Evolutionary conservation across 345 rosid genomes (phyloP).

Genomic region (Angophora floribunda): DNA sequence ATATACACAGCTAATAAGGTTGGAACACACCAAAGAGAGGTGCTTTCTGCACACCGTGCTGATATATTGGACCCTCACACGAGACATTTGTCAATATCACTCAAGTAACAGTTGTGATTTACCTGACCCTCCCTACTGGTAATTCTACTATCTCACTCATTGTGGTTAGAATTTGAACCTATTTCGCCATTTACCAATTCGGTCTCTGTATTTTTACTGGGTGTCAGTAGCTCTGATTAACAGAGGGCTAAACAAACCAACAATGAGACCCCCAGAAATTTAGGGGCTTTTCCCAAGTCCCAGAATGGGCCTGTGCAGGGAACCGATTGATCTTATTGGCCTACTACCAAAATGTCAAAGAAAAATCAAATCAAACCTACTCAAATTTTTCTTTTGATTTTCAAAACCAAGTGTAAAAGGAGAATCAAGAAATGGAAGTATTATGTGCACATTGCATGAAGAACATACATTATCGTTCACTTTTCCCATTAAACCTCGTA

Average conservation of each 20-base stretch:
- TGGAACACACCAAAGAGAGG: neutral
- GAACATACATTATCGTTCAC: neutral
- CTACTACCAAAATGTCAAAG: neutral
- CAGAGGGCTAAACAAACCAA: neutral
- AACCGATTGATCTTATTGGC: neutral
- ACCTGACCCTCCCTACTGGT: neutral
- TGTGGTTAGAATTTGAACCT: neutral
- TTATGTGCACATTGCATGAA: neutral
- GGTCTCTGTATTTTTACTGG: neutral
- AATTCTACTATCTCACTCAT: neutral
- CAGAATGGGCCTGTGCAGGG: neutral
- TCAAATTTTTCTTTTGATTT: neutral
- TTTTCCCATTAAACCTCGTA: neutral
- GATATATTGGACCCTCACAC: neutral
- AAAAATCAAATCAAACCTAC: neutral
- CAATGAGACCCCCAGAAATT: neutral
- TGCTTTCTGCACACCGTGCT: neutral
- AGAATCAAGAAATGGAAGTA: neutral
- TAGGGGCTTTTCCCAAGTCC: neutral
- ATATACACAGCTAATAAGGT: neutral
- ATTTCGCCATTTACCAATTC: neutral
- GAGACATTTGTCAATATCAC: neutral
- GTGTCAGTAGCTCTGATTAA: neutral
- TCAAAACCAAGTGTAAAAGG: neutral
- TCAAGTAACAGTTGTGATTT: neutral